Conservation (phyloP, 495 filamentous ascomycete species). For the Tuber indicum region DNA sequence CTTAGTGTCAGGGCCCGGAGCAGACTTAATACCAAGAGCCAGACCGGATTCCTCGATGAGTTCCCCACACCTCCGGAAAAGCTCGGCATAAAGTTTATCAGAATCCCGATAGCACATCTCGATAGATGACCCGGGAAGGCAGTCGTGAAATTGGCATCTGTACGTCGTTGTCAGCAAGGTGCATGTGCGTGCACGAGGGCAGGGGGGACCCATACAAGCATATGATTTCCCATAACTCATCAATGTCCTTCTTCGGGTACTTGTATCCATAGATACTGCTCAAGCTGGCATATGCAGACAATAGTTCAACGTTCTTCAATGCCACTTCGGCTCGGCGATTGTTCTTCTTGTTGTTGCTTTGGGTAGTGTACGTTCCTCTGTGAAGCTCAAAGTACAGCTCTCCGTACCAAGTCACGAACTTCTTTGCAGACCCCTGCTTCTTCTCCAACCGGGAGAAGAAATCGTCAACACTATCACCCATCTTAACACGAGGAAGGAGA, state of each 20-base stretch:
- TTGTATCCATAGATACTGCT: slow-evolving; percentile 58
- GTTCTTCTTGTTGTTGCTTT: slow-evolving; percentile 92
- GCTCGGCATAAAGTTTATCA: slow-evolving; percentile 71
- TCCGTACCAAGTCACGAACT: slow-evolving; percentile 95
- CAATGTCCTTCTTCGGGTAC: slow-evolving; percentile 86
- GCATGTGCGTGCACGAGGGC: background rate
- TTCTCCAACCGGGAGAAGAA: slow-evolving; percentile 82
- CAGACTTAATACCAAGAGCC: slow-evolving; percentile 56
- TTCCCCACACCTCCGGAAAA: slow-evolving; percentile 69
- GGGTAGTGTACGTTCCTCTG: slow-evolving; percentile 92
- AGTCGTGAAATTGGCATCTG: slow-evolving; percentile 95
- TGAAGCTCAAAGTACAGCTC: slow-evolving; percentile 97
- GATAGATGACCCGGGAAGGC: slow-evolving; percentile 87
- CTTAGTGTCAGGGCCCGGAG: slow-evolving; percentile 43
- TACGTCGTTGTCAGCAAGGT: slow-evolving; percentile 46
- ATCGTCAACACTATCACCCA: slow-evolving; percentile 91
- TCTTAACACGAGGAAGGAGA: slow-evolving; percentile 72
- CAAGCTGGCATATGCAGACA: slow-evolving; percentile 80
- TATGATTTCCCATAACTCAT: slow-evolving; percentile 84
- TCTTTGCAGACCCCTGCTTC: slow-evolving; percentile 59
- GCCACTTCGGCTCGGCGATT: slow-evolving; percentile 80
- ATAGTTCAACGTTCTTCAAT: slow-evolving; percentile 76
- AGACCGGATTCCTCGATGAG: slow-evolving; percentile 63
- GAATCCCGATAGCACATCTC: slow-evolving; percentile 97
- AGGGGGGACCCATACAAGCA: slow-evolving; percentile 25